phyloP scores from a whole-genome alignment of 805 yeast species.

The Candida adriatica region DNA sequence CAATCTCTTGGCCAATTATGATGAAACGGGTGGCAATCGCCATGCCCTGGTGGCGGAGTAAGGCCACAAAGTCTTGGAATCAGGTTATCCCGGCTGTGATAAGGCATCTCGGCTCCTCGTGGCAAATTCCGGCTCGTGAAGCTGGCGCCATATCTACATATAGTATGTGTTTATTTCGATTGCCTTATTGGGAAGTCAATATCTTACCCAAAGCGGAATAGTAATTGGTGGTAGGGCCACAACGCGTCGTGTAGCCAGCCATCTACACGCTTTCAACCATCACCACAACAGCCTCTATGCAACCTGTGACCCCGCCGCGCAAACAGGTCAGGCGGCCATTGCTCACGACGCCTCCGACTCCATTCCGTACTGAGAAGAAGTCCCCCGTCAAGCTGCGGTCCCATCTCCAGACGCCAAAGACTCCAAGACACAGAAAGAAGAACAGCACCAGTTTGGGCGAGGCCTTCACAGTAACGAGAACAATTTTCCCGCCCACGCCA shows the following conservation, averaged over 20 bases:
- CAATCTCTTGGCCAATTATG: too few relatives aligned
- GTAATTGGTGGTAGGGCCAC: constrained; percentile 4
- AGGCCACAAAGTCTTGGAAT: not conserved
- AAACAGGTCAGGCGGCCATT: constrained; percentile 5
- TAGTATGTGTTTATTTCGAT: not conserved
- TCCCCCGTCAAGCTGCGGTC: constrained; percentile 5
- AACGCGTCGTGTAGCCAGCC: constrained; percentile 6
- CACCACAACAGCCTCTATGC: constrained; percentile 8
- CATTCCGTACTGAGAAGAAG: constrained; percentile 14
- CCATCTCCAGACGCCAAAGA: constrained; percentile 17
- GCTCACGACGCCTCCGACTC: constrained; percentile 18
- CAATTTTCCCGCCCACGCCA: constrained; percentile 25
- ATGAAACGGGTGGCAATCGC: too few relatives aligned
- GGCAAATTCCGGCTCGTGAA: not conserved
- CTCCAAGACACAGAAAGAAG: constrained; percentile 20
- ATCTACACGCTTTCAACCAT: constrained; percentile 1
- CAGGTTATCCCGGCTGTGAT: not conserved
- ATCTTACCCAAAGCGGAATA: constrained; percentile 6
- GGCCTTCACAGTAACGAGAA: constrained; percentile 11
- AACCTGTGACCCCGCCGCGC: constrained; percentile 21
- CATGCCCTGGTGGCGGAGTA: not conserved
- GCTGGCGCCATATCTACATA: not conserved
- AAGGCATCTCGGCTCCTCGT: not conserved
- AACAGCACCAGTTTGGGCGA: constrained; percentile 8
- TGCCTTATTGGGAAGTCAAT: not conserved